Conservation (phyloP, 495 filamentous ascomycete species). For the Rhypophila decipiens region DNA sequence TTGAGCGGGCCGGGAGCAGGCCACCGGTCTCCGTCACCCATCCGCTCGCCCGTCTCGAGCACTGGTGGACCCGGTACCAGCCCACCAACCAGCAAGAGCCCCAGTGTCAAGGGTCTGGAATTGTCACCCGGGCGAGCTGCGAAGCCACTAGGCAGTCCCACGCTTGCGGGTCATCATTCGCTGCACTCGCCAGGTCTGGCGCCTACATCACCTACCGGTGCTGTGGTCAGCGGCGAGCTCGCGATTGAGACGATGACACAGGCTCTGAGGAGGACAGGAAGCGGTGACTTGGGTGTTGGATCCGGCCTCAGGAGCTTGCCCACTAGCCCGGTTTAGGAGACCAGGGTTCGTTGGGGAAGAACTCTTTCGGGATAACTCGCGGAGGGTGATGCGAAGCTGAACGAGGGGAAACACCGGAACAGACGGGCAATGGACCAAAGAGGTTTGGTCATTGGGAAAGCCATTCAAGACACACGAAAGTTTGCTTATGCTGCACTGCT, state of each 20-base stretch:
- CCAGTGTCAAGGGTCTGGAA: conserved; percentile 60
- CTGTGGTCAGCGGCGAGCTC: conserved; percentile 56
- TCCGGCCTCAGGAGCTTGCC: conserved; percentile 60
- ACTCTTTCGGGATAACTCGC: too few species aligned
- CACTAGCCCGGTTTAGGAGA: conserved; percentile 46
- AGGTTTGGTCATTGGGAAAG: too few species aligned
- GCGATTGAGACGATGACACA: conserved; percentile 89
- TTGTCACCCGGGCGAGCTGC: conserved; percentile 51
- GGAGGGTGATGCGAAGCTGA: too few species aligned
- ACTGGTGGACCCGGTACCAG: conserved; percentile 49
- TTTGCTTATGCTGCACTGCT: too few species aligned
- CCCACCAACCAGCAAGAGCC: conserved; percentile 60
- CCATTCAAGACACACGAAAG: too few species aligned
- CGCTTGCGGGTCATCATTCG: conserved; percentile 3
- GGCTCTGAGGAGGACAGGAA: conserved; percentile 73
- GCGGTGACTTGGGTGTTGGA: conserved; percentile 65
- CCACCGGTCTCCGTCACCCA: conserved; percentile 67
- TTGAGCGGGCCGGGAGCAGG: conserved; percentile 22
- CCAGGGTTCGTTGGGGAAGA: background rate
- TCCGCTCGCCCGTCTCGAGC: conserved; percentile 63
- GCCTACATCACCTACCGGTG: conserved; percentile 17
- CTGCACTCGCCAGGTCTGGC: background rate
- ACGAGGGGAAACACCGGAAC: too few species aligned
- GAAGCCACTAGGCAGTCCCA: conserved; percentile 46
- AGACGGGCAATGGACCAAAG: too few species aligned